A percentile compares a stretch with the other conserved stretches of the same genome.
Conservation (phyloP, 345 rosid species). For the Durio zibethinus region DNA sequence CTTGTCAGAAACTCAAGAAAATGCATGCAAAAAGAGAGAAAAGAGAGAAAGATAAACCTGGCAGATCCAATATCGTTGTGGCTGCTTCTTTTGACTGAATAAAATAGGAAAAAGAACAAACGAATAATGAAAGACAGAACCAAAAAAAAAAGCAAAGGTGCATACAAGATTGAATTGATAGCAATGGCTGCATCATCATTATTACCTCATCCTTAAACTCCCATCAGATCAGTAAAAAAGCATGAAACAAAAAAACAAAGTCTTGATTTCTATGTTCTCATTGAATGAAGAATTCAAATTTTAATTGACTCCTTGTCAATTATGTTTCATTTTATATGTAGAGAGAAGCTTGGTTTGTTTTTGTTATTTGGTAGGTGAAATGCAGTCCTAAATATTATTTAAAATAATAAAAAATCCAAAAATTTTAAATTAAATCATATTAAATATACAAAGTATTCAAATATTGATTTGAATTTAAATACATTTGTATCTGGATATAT, state of each 20-base stretch:
- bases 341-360: not conserved
- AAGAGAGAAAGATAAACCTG: not conserved
- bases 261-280: not conserved
- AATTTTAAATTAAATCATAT: too few relatives aligned
- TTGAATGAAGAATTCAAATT: not conserved
- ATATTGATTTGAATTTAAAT: too few relatives aligned
- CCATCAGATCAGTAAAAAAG: too few relatives aligned
- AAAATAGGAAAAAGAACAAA: constrained; percentile 21
- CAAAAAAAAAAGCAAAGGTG: not conserved
- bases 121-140: too few relatives aligned
- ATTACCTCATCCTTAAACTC: too few relatives aligned
- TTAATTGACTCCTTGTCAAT: not conserved
- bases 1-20: not conserved
- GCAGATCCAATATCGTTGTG: constrained; percentile 18
- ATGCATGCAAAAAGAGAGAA: not conserved
- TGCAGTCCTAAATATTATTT: too few relatives aligned
- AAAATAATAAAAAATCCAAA: too few relatives aligned
- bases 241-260: too few relatives aligned
- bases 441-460: too few relatives aligned
- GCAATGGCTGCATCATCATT: too few relatives aligned
- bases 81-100: constrained; percentile 23
- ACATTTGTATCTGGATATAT: too few relatives aligned
- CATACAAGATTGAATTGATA: too few relatives aligned
- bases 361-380: constrained; percentile 10
- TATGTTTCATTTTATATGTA: not conserved